A percentile compares a stretch with the other conserved stretches of the same genome.
Conservation (phyloP, 75 land plant species). For the Picea glauca region DNA sequence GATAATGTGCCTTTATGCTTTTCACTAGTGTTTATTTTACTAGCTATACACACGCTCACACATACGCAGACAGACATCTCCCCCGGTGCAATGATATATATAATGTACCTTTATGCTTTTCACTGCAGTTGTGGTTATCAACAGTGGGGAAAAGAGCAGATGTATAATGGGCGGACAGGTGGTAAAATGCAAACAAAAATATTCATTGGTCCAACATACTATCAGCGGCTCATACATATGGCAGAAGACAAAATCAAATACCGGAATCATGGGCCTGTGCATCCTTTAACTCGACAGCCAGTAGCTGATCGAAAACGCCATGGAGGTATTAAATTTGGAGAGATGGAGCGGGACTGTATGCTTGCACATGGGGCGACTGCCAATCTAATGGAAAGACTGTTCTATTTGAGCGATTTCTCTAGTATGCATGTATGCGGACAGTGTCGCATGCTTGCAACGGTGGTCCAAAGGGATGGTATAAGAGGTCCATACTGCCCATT, state of each 20-base stretch:
- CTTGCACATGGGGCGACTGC: conserved; percentile 87
- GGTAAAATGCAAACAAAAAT: conserved; percentile 37
- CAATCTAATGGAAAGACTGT: conserved; percentile 72
- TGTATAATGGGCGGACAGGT: conserved; percentile 77
- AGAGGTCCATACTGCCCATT: conserved; percentile 62
- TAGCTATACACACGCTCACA: neutral
- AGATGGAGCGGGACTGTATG: conserved; percentile 93
- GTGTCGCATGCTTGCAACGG: conserved; percentile 53
- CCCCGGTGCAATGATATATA: neutral
- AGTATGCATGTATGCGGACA: conserved; percentile 56
- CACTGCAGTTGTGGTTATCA: conserved; percentile 57
- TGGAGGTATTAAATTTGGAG: conserved; percentile 89
- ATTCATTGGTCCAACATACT: conserved; percentile 76
- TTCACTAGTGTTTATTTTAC: neutral
- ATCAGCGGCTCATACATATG: conserved; percentile 86
- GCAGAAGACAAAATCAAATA: conserved; percentile 84
- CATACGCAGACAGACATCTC: neutral
- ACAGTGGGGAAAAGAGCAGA: conserved; percentile 68
- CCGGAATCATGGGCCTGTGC: conserved; percentile 77
- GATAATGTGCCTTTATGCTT: neutral
- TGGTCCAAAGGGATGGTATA: conserved; percentile 28
- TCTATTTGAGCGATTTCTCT: conserved; percentile 69
- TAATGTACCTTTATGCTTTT: neutral
- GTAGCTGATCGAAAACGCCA: conserved; percentile 67
- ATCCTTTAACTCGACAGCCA: conserved; percentile 82